These are phyloP conservation scores for Adansonia digitata DNA, from an alignment of 345 rosid species.

Conservation along the genomic window DNA sequence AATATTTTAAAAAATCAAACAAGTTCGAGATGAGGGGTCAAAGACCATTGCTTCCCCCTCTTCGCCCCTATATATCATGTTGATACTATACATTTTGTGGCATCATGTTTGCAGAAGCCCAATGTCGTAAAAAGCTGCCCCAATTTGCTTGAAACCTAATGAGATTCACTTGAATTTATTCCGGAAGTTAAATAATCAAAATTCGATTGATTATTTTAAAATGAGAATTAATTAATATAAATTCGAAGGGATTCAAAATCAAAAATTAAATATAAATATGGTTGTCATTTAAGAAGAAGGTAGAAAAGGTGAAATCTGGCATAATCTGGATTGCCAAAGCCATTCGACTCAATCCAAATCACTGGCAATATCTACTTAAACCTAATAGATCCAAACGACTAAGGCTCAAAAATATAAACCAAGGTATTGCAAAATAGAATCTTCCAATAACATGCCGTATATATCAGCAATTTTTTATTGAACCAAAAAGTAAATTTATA, in stretches of 20 bases:
- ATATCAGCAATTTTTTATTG: not conserved
- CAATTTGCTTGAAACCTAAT: not conserved
- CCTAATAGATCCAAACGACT: not conserved
- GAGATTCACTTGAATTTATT: not conserved
- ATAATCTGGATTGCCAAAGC: not conserved
- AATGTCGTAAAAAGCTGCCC: not conserved
- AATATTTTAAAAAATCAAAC: too few relatives aligned
- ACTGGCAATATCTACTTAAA: too few relatives aligned
- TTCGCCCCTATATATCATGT: too few relatives aligned
- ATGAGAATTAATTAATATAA: not conserved
- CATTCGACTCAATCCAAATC: not conserved
- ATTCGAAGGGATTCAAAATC: not conserved
- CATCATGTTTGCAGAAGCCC: not conserved
- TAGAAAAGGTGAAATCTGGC: not conserved
- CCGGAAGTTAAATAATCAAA: not conserved
- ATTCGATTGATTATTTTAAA: not conserved
- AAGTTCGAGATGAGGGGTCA: too few relatives aligned
- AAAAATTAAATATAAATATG: not conserved
- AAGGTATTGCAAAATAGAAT: not conserved
- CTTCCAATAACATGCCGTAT: not conserved
- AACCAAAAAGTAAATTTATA: not conserved
- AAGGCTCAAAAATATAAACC: not conserved
- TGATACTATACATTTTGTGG: too few relatives aligned
- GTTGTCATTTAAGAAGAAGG: too few relatives aligned
- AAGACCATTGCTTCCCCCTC: too few relatives aligned